Evolutionary conservation across 176 grass and related monocot genomes (phyloP), one percentile per base, ranked within the genome.

Genomic region (Juncus effusus): DNA sequence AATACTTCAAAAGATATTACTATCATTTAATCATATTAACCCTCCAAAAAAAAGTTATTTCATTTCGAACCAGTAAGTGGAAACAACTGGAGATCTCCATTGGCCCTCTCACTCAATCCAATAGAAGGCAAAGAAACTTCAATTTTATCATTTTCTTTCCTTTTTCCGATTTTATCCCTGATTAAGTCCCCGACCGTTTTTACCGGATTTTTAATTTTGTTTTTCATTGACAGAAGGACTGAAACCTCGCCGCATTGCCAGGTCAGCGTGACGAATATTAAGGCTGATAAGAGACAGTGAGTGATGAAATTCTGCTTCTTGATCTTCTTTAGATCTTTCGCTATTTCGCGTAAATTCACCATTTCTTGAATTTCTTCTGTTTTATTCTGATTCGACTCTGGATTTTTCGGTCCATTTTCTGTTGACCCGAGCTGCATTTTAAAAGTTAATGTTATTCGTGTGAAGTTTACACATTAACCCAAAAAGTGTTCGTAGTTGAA

Each of bases 181-280:
- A 83, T 60, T 39, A 50, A 14, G 14, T 83, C 69, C 8, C 75
- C 75, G 1, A 83, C 13, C 4, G 81, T 36, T 58, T 40, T 67
- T 37, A 78, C 10, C 0, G 81, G 81, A 38, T 83, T 13, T 5
- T 67, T 68, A 35, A 83, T 0, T 54, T 62, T 83, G 36, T 74
- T 38, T 65, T 50, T 66, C 2, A 72, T 40, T 4, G 49, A 6
- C 5, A 78, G 39, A 54, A 83, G 16, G 3, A 83, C 3, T 2
- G 81, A 78, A 49, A 74, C 69, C 75, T 83, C 75, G 7, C 51
- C 44, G 11, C 72, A 74, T 9, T 83, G 81, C 81, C 81, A 83
- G 8, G 53, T 44, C 13, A 59, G 54, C 6, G 69, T 78, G 5
- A 73, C 15, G 3, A 74, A 53, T 36, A 83, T 68, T 45, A 83